phyloP scores from a whole-genome alignment of 129 eudicot genomes.

The Lactuca saligna region DNA sequence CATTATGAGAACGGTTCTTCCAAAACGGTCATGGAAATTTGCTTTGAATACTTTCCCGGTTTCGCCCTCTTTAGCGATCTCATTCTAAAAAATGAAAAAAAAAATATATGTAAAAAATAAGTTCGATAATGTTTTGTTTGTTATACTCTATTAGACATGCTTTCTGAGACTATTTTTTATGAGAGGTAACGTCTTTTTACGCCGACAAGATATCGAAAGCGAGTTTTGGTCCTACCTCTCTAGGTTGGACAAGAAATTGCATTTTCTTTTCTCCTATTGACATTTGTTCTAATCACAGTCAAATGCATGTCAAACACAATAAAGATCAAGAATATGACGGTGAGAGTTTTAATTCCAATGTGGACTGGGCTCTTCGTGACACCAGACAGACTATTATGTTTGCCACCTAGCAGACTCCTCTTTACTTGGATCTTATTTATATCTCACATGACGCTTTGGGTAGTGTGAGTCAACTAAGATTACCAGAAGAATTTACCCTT shows the following conservation, averaged over 20 bases:
- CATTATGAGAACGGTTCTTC: conserved; percentile 79
- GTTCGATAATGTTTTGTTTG: background rate
- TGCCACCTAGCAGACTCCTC: too few species aligned
- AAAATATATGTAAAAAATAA: background rate
- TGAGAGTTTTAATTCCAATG: too few species aligned
- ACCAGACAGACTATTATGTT: too few species aligned
- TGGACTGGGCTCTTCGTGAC: too few species aligned
- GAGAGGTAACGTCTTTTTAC: background rate
- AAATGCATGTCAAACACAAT: background rate
- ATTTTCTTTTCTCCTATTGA: too few species aligned
- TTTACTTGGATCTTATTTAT: too few species aligned
- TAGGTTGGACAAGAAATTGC: background rate
- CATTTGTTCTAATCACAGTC: background rate
- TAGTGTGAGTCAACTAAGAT: too few species aligned
- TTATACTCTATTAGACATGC: background rate
- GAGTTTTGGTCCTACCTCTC: background rate
- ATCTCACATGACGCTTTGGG: background rate
- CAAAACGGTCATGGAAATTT: conserved; percentile 74
- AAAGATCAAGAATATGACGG: too few species aligned
- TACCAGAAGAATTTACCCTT: too few species aligned
- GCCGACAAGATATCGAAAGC: background rate
- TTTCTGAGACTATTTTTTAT: background rate
- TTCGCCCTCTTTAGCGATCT: conserved; percentile 86
- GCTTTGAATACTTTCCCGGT: conserved; percentile 87
- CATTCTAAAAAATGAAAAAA: conserved; percentile 44